A percentile compares a stretch with the other conserved stretches of the same genome.
Evolutionary conservation across 2,329 filamentous ascomycete species (phyloP).

Genomic region (Hypoxylon sp.): DNA sequence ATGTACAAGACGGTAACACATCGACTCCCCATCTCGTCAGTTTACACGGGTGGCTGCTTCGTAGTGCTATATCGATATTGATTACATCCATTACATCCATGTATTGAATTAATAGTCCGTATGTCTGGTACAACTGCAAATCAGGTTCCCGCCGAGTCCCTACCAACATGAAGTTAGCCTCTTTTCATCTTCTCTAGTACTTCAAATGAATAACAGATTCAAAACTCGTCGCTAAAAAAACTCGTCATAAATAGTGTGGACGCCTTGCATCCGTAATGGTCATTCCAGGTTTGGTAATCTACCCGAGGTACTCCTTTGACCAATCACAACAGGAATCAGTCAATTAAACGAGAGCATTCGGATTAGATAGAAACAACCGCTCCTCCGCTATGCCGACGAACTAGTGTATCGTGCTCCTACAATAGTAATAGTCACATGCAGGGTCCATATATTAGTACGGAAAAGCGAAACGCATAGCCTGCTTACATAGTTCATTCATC

Average conservation of each 20-base stretch:
- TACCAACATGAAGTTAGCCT: not conserved
- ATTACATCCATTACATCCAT: conserved; percentile 22
- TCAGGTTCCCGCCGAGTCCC: conserved; percentile 17
- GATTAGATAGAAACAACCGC: conserved; percentile 7
- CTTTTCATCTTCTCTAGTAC: not conserved
- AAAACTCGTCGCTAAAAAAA: conserved; percentile 1
- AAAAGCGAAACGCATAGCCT: conserved; percentile 6
- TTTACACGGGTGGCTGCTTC: conserved; percentile 39
- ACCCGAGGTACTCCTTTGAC: conserved; percentile 33
- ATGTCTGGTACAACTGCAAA: conserved; percentile 31
- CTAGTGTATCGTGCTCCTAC: conserved; percentile 5
- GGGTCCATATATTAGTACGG: conserved; percentile 1
- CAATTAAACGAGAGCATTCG: not conserved
- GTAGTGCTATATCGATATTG: conserved; percentile 35
- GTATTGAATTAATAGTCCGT: conserved; percentile 35
- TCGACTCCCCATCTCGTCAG: conserved; percentile 13
- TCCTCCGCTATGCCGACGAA: conserved; percentile 10
- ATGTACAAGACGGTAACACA: conserved; percentile 2
- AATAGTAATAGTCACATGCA: conserved; percentile 16
- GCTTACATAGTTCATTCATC: conserved; percentile 2
- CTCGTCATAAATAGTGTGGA: conserved; percentile 32
- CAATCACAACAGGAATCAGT: conserved; percentile 19
- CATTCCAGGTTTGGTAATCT: conserved; percentile 26
- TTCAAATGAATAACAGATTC: conserved; percentile 2
- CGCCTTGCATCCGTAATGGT: conserved; percentile 21